Base-by-base conservation (phyloP, 148 eudicot species). In the Salicornia ramosissima region DNA sequence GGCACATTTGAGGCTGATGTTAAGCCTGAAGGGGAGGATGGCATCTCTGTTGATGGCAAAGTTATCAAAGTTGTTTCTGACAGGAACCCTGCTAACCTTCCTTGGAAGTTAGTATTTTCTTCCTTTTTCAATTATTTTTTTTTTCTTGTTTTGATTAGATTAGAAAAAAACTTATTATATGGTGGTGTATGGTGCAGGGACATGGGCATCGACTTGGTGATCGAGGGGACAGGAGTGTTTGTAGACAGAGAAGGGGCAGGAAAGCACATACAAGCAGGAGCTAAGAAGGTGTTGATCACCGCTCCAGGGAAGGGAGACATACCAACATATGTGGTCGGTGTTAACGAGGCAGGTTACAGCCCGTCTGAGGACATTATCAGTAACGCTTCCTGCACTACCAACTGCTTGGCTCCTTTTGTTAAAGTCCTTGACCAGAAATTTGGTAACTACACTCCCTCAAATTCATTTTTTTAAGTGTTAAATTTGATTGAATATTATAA, bases 241-340 rank as follows among this genome's bases (percentile, higher is more conserved):
- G 99, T 94, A 2, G 99, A 94, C 87, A 83, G 91, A 61, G 99
- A 94, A 0, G 99, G 99, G 50, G 99, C 97, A 25, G 98, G 98
- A 8, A 92, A 92, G 84, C 98, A 92, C 79, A 56, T 92, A 50
- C 62, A 80, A 71, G 98, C 98, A 2, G 98, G 96, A 25, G 98
- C 98, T 1, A 92, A 90, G 88, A 92, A 92, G 79, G 98, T 92
- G 71, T 86, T 92, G 19, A 92, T 92, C 76, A 92, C 98, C 0
- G 98, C 98, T 22, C 98, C 98, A 0, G 98, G 98, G 14, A 92
- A 92, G 71, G 98, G 98, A 10, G 96, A 92, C 77, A 92, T 92
- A 40, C 99, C 99, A 22, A 94, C 99, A 63, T 94, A 88, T 51
- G 99, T 94, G 16, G 91, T 94, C 13, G 98, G 98, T 45, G 98